Base-by-base conservation (phyloP, 495 filamentous ascomycete species). In the Echria macrotheca region DNA sequence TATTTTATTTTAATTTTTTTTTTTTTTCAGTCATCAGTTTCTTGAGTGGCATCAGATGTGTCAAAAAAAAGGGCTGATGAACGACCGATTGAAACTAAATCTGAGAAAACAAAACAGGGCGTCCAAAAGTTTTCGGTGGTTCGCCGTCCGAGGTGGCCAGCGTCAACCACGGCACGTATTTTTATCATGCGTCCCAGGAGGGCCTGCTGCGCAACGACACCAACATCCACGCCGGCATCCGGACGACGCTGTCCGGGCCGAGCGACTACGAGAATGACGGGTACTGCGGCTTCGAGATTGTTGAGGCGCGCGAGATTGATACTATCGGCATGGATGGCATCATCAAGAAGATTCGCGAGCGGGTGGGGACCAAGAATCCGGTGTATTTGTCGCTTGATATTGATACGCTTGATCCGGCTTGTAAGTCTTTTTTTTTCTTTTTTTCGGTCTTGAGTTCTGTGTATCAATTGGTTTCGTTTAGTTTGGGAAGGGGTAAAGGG, bases 91-190 rank as follows among this genome's bases (percentile, higher is more conserved):
- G n/a, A n/a, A n/a, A n/a, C n/a, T n/a, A n/a, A n/a, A n/a, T n/a
- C n/a, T n/a, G n/a, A n/a, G n/a, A n/a, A n/a, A 15, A 12, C 21
- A 5, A 18, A 5, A 14, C 80, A 89, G 66, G 80, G 84, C 42
- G 76, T 69, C 64, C 78, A 19, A 85, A 86, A 53, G 74, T 77
- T 15, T 81, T 81, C 49, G 77, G 77, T 24, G 77, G 77, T 22
- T 74, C 75, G 5, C 73, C 76, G 0, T 77, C 75, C 7, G 67
- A 79, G 40, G 88, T 91, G 7, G 69, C 69, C 3, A 60, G 59
- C 49, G 88, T 93, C 68, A 93, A 84, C 61, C 89, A 95, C 65
- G 88, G 89, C 5, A 86, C 77, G 18, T 91, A 91, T 74, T 93
- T 94, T 73, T 87, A 87, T 75, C 79, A 89, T 56, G 88, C 88